Conservation (phyloP, 352 stramenopile species). For the Phytophthora hibernalis region DNA sequence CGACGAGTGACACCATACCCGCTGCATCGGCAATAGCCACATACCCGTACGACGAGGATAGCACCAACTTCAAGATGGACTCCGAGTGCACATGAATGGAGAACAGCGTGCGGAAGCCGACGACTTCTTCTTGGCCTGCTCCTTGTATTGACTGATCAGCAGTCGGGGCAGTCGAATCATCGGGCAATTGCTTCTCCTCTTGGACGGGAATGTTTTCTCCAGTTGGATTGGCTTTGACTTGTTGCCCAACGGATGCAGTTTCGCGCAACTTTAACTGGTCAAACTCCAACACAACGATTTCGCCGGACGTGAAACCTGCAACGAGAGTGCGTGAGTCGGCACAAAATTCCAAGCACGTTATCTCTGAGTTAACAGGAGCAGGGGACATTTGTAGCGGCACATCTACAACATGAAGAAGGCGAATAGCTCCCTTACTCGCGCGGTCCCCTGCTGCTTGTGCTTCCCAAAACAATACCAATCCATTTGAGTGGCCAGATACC, state of each 20-base stretch:
- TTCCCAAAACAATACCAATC: slow-evolving; percentile 72
- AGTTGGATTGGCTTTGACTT: not conserved
- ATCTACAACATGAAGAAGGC: slow-evolving; percentile 65
- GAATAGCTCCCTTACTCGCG: slow-evolving; percentile 59
- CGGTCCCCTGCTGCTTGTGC: slow-evolving; percentile 51
- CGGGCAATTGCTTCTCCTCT: not conserved
- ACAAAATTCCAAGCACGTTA: slow-evolving; percentile 64
- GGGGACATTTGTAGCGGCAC: slow-evolving; percentile 44
- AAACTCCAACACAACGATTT: slow-evolving; percentile 67
- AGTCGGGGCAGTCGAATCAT: not conserved
- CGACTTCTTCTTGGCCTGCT: slow-evolving; percentile 23
- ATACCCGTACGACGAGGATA: slow-evolving; percentile 60
- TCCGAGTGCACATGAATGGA: slow-evolving; percentile 67
- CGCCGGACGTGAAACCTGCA: slow-evolving; percentile 60
- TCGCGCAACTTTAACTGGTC: slow-evolving; percentile 23
- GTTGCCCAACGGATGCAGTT: slow-evolving; percentile 1
- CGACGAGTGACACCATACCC: slow-evolving; percentile 67
- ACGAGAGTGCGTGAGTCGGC: slow-evolving; percentile 50
- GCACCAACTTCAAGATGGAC: slow-evolving; percentile 54
- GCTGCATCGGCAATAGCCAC: slow-evolving; percentile 59
- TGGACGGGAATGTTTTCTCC: not conserved
- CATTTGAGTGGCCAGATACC: slow-evolving; percentile 65
- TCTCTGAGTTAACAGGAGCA: slow-evolving; percentile 39
- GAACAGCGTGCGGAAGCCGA: slow-evolving; percentile 58
- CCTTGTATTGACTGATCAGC: slow-evolving; percentile 5